A percentile compares a stretch with the other conserved stretches of the same genome.
These are phyloP conservation scores for Xanthoparmelia taractica DNA, from an alignment of 495 filamentous ascomycete genomes.

Conservation along the genomic window DNA sequence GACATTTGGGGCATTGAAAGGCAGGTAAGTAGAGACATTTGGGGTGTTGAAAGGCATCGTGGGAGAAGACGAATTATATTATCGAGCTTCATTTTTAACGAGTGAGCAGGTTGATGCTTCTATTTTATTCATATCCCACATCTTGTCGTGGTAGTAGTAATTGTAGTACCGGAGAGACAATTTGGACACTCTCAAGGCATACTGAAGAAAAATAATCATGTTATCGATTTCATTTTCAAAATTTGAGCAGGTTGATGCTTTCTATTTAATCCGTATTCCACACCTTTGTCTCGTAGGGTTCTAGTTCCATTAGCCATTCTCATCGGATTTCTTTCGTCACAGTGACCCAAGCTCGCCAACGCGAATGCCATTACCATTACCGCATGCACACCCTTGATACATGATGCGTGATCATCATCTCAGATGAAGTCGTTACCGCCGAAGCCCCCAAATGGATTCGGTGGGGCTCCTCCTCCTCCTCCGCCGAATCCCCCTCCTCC, in stretches of 20 bases:
- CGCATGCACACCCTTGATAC: background rate
- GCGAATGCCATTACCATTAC: background rate
- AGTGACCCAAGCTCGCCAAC: background rate
- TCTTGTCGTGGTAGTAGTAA: too few species aligned
- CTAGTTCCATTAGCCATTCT: background rate
- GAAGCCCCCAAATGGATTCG: conserved; percentile 58
- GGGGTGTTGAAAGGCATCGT: background rate
- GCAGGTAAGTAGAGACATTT: background rate
- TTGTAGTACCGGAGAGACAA: background rate
- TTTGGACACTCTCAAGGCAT: background rate
- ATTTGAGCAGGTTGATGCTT: background rate
- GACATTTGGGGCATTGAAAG: too few species aligned
- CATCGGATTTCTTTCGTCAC: background rate
- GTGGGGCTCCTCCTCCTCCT: conserved; percentile 36
- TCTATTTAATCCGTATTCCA: background rate
- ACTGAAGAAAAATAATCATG: background rate
- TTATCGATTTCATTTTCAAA: background rate
- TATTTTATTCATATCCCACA: too few species aligned
- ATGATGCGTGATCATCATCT: conserved; percentile 16
- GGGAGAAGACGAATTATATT: too few species aligned
- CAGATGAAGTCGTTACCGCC: conserved; percentile 63
- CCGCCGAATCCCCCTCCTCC: conserved; percentile 35
- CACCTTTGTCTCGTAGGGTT: background rate
- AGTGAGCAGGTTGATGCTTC: too few species aligned
- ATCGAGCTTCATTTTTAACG: too few species aligned